Percentiles rank a stretch among this genome's conserved stretches.
phyloP scores from a whole-genome alignment of 306 rosid species.

The Gastrolobium villosum region DNA sequence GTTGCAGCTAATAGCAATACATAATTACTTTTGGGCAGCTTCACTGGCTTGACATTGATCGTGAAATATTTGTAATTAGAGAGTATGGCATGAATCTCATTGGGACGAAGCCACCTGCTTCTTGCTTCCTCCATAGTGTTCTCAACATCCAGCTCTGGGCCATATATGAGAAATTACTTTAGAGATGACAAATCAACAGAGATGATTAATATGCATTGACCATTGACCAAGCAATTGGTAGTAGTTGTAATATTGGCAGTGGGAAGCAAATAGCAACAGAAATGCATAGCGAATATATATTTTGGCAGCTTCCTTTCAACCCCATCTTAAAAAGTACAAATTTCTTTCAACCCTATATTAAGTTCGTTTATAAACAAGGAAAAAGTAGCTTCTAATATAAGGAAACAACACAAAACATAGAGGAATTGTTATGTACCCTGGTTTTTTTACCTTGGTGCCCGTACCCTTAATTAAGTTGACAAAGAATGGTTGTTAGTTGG shows the following conservation, averaged over 20 bases:
- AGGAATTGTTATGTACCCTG: neutral
- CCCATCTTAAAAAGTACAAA: constrained; percentile 13
- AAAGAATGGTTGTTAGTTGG: neutral
- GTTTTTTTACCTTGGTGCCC: neutral
- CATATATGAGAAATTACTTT: constrained; percentile 41
- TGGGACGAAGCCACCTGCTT: constrained; percentile 97
- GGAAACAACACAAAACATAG: constrained; percentile 16
- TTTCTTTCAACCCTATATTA: neutral
- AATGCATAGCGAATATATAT: constrained; percentile 1
- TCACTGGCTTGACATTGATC: constrained; percentile 84
- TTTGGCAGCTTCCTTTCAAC: constrained; percentile 28
- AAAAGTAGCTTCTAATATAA: neutral
- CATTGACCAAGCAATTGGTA: constrained; percentile 15
- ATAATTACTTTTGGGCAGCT: constrained; percentile 78
- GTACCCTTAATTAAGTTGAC: constrained; percentile 25
- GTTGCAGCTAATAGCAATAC: constrained; percentile 43
- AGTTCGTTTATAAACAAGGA: neutral
- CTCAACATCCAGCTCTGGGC: constrained; percentile 76
- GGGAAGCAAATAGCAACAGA: constrained; percentile 18
- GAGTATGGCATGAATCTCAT: constrained; percentile 95
- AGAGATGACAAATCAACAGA: constrained; percentile 44
- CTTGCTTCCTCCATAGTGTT: constrained; percentile 78
- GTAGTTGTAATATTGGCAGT: neutral
- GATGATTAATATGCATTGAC: constrained; percentile 28
- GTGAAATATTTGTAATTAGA: constrained; percentile 79